Percentiles rank a stretch among this genome's conserved stretches.
Evolutionary conservation across 768 basidiomycete species (phyloP).

Genomic region (Agaricus blazei): DNA sequence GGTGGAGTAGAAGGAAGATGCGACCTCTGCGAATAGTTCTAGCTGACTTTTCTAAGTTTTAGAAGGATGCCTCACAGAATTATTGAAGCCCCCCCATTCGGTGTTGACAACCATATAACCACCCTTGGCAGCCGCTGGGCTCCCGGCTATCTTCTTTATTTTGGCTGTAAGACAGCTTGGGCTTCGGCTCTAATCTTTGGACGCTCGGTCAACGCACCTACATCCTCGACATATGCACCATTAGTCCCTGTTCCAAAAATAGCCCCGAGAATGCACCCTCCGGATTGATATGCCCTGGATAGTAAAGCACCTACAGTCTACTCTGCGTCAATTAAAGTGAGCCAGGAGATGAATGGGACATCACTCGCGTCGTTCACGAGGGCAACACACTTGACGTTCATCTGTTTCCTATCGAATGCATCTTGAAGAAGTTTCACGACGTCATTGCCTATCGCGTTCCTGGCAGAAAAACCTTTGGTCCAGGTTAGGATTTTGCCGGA

Average conservation of each 20-base stretch:
- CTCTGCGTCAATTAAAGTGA: constrained; percentile 3
- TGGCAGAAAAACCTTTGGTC: constrained; percentile 96
- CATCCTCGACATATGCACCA: constrained; percentile 91
- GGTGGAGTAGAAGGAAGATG: constrained; percentile 85
- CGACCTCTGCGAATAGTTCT: constrained; percentile 46
- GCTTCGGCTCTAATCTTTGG: background rate
- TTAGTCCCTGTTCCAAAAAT: constrained; percentile 99
- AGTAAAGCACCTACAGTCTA: constrained; percentile 95
- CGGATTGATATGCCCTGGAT: constrained; percentile 89
- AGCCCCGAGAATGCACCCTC: constrained; percentile 82
- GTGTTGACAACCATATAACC: constrained; percentile 94
- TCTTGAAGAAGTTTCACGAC: constrained; percentile 88
- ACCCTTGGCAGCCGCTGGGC: constrained; percentile 50
- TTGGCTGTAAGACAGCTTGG: constrained; percentile 38
- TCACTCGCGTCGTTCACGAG: constrained; percentile 85
- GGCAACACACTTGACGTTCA: constrained; percentile 88
- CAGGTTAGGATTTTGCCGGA: constrained; percentile 88
- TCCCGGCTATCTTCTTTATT: constrained; percentile 77
- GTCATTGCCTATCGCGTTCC: constrained; percentile 85
- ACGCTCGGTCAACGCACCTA: constrained; percentile 33
- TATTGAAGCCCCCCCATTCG: constrained; percentile 99
- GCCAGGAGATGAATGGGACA: background rate
- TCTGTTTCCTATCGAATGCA: constrained; percentile 86
- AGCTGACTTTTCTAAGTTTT: background rate
- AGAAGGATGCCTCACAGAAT: constrained; percentile 52